Evolutionary conservation across 2,329 filamentous ascomycete species (phyloP).

Genomic region (Talaromyces sp.): DNA sequence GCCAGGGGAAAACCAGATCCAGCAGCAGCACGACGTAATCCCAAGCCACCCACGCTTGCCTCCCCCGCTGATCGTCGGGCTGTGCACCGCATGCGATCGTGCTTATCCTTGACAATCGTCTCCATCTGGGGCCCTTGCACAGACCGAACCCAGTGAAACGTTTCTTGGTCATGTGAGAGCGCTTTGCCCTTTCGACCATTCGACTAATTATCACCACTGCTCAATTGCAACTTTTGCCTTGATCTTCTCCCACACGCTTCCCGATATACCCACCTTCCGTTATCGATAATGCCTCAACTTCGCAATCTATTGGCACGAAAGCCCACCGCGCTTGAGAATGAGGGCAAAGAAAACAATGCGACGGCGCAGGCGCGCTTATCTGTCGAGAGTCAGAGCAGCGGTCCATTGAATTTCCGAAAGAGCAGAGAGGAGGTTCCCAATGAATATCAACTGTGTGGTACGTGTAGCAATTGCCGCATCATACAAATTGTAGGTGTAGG

Average conservation of each 20-base stretch:
- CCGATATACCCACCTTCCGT: not conserved
- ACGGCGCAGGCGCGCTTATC: conserved; percentile 43
- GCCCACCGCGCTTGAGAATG: conserved; percentile 38
- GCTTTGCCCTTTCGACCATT: not conserved
- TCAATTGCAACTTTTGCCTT: not conserved
- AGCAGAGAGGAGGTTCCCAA: conserved; percentile 60
- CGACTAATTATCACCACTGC: too few species aligned
- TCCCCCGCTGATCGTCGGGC: not conserved
- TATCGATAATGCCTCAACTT: conserved; percentile 55
- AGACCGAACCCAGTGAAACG: not conserved
- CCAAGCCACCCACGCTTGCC: not conserved
- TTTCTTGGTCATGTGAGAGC: not conserved
- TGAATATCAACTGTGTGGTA: conserved; percentile 78
- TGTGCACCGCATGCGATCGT: not conserved
- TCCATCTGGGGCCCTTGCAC: not conserved
- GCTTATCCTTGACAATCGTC: not conserved
- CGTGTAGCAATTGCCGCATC: not conserved
- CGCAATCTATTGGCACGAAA: conserved; percentile 66
- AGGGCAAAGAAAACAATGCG: conserved; percentile 43
- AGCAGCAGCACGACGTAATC: not conserved
- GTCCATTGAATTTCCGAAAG: conserved; percentile 53
- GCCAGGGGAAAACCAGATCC: not conserved
- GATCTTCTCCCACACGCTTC: not conserved
- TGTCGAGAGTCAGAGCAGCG: conserved; percentile 38
- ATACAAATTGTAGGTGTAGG: not conserved